Evolutionary conservation across 2,329 filamentous ascomycete genomes (phyloP).

Genomic region (Alternaria ethzedia): DNA sequence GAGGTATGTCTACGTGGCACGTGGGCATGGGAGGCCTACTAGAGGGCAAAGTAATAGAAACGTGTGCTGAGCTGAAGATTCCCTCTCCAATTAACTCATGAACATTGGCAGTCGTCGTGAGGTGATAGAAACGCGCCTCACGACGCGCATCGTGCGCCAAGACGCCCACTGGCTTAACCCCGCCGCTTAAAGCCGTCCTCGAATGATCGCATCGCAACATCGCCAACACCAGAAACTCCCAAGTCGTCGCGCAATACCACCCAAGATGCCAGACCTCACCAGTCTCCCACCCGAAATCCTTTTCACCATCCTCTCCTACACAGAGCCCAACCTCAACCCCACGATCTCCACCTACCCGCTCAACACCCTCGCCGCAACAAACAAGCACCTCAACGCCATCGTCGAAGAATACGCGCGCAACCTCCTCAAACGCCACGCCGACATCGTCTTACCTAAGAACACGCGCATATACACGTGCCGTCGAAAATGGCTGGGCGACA

Average conservation of each 20-base stretch:
- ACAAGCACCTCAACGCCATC: conserved; percentile 27
- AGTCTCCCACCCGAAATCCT: conserved; percentile 41
- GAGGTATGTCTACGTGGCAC: no score
- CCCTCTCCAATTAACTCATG: no score
- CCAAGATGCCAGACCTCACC: no score
- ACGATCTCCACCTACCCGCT: conserved; percentile 20
- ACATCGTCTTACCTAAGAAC: conserved; percentile 22
- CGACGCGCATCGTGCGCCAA: no score
- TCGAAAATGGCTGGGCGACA: conserved; percentile 31
- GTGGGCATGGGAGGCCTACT: no score
- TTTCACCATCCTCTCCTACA: conserved; percentile 35
- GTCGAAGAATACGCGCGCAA: conserved; percentile 41
- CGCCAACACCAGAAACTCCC: background rate
- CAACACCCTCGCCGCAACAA: conserved; percentile 32
- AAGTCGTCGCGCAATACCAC: background rate
- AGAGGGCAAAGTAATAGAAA: no score
- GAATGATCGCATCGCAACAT: no score
- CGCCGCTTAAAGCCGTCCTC: no score
- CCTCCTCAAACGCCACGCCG: conserved; percentile 31
- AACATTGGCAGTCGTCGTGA: no score
- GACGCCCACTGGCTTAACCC: no score
- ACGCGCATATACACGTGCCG: conserved; percentile 25
- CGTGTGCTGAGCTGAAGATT: no score
- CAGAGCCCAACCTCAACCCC: conserved; percentile 13
- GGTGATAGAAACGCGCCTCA: background rate